phyloP scores from a whole-genome alignment of 2,329 filamentous ascomycete genomes.

The Curvularia lunata region DNA sequence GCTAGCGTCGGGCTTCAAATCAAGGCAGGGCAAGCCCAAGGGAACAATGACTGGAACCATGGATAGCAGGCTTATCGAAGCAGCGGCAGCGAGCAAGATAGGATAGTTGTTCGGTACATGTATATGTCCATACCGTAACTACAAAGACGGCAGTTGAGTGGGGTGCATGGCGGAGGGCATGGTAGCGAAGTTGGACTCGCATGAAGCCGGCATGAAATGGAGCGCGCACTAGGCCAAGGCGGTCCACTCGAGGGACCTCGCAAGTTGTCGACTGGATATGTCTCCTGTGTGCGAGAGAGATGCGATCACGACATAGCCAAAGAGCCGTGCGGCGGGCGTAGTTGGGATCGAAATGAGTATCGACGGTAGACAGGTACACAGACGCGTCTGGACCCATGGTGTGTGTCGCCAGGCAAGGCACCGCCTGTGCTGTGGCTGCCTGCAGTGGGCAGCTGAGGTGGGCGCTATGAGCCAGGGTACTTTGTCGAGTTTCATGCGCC shows the following conservation, averaged over 20 bases:
- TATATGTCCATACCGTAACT: background rate
- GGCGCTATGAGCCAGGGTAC: slow-evolving; percentile 13
- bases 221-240: slow-evolving; percentile 6
- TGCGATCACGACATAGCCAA: slow-evolving; percentile 11
- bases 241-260: slow-evolving; percentile 6
- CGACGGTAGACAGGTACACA: background rate
- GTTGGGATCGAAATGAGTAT: slow-evolving; percentile 14
- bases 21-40: slow-evolving; percentile 2
- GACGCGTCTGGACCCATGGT: slow-evolving; percentile 13
- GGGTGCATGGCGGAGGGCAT: slow-evolving; percentile 8
- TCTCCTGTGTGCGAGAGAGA: slow-evolving; percentile 4
- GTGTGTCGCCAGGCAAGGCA: background rate
- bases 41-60: slow-evolving; percentile 1
- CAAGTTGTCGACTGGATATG: background rate
- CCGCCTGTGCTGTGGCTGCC: slow-evolving; percentile 13
- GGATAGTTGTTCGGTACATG: background rate
- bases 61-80: slow-evolving; percentile 3
- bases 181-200: slow-evolving; percentile 15
- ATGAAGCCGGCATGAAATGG: slow-evolving; percentile 14
- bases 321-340: slow-evolving; percentile 11
- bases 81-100: background rate
- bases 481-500: slow-evolving; percentile 29
- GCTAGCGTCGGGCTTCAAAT: slow-evolving; percentile 8
- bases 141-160: slow-evolving; percentile 5
- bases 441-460: slow-evolving; percentile 18